A percentile compares a stretch with the other conserved stretches of the same genome.
Conservation (phyloP, 768 basidiomycete species). For the Neoboletus subvelutipes region DNA sequence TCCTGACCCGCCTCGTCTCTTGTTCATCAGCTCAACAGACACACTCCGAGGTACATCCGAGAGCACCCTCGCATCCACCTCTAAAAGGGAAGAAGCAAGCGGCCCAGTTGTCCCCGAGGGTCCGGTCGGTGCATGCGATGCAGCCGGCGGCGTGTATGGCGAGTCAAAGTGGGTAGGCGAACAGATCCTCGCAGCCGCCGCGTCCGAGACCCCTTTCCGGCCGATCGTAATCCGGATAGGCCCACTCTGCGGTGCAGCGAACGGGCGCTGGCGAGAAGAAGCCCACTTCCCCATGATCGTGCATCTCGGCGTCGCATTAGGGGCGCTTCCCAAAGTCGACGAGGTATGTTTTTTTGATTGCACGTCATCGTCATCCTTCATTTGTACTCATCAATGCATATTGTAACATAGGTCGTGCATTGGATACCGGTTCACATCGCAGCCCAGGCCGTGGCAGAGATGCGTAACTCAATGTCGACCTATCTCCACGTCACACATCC, state of each 20-base stretch:
- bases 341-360: slow-evolving; percentile 16
- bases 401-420: not conserved
- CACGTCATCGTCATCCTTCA: not conserved
- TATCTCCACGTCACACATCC: slow-evolving; percentile 16
- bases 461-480: slow-evolving; percentile 10
- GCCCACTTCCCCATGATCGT: slow-evolving; percentile 41
- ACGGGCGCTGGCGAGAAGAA: slow-evolving; percentile 40
- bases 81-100: not conserved
- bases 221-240: slow-evolving; percentile 37
- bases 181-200: slow-evolving; percentile 22
- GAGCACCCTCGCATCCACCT: not conserved
- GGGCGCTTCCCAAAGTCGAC: slow-evolving; percentile 19
- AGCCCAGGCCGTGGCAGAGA: slow-evolving; percentile 14
- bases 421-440: slow-evolving; percentile 19
- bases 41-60: slow-evolving; percentile 1
- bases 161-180: slow-evolving; percentile 27
- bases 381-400: not conserved
- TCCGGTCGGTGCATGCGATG: slow-evolving; percentile 7
- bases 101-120: not conserved
- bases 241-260: slow-evolving; percentile 35
- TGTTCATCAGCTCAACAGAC: slow-evolving; percentile 34
- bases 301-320: slow-evolving; percentile 15
- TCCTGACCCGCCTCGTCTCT: slow-evolving; percentile 27
- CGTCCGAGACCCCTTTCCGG: slow-evolving; percentile 19
- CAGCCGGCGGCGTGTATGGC: slow-evolving; percentile 10